Evolutionary conservation across 192 early-diverging fungal species (phyloP).

Genomic region (Coemansia sp.): DNA sequence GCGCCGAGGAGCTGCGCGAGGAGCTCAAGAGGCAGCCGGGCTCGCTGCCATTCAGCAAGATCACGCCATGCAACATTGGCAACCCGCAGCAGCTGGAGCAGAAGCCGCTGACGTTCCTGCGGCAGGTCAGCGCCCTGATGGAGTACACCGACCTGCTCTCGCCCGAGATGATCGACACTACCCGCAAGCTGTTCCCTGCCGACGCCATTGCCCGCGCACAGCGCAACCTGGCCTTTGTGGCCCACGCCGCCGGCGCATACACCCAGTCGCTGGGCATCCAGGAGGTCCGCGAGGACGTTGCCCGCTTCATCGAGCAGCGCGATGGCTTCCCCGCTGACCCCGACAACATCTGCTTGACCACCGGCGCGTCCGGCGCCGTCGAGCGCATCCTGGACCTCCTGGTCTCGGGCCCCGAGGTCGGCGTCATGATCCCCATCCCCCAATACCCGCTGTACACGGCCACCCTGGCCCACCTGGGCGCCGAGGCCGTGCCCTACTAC

Average conservation of each 20-base stretch:
- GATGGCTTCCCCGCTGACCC: conserved; percentile 87
- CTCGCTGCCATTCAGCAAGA: conserved; percentile 60
- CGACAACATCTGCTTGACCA: conserved; percentile 83
- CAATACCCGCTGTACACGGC: conserved; percentile 99
- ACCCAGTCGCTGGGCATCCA: conserved; percentile 91
- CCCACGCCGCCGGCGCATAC: conserved; percentile 83
- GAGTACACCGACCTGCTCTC: conserved; percentile 81
- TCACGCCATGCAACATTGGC: conserved; percentile 85
- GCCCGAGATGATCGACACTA: conserved; percentile 51
- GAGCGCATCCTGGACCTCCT: conserved; percentile 86
- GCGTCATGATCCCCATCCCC: conserved; percentile 98
- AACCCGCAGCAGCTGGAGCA: conserved; percentile 89
- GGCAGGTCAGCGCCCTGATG: conserved; percentile 84
- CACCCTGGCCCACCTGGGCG: conserved; percentile 76
- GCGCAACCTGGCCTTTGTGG: conserved; percentile 61
- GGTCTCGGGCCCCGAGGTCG: conserved; percentile 68
- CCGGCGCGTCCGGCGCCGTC: conserved; percentile 90
- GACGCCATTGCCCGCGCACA: conserved; percentile 83
- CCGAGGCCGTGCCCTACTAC: conserved; percentile 87
- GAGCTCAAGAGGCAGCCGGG: conserved; percentile 42
- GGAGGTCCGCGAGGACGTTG: conserved; percentile 77
- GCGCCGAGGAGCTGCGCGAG: conserved; percentile 73
- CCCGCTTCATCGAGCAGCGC: conserved; percentile 85
- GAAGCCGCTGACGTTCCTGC: conserved; percentile 93
- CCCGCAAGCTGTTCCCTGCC: conserved; percentile 69